phyloP scores from a whole-genome alignment of 2,329 filamentous ascomycete species.

The Bipolaris bicolor region DNA sequence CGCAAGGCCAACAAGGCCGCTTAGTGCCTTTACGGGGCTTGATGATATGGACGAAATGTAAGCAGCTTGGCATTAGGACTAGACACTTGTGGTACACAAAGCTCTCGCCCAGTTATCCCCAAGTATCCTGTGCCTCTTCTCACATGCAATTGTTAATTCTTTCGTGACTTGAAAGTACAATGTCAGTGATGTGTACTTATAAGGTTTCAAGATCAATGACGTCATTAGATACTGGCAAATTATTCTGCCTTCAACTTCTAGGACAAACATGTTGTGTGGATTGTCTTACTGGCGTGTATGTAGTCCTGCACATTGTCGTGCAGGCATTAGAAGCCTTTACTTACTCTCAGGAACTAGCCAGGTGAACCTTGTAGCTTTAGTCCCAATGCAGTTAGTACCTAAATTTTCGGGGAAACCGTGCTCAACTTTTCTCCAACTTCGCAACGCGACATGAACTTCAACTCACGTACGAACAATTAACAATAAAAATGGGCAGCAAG shows the following conservation, averaged over 20 bases:
- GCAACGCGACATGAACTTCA: constrained; percentile 7
- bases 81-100: neutral
- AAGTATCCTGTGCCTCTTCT: neutral
- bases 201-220: neutral
- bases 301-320: neutral
- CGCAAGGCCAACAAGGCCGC: constrained; percentile 3
- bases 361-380: constrained; percentile 5
- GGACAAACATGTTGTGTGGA: too few relatives aligned
- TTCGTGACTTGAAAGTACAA: neutral
- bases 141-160: neutral
- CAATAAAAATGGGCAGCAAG: constrained; percentile 33
- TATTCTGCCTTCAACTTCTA: neutral
- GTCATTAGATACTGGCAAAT: neutral
- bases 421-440: constrained; percentile 14
- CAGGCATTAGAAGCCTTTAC: neutral
- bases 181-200: neutral
- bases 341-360: neutral
- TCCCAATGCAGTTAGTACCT: constrained; percentile 7
- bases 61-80: neutral
- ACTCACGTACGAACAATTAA: constrained; percentile 3
- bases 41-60: constrained; percentile 12
- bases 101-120: neutral
- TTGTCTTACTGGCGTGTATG: neutral
- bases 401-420: constrained; percentile 16
- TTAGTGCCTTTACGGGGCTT: constrained; percentile 12